Evolutionary conservation across 108 stramenopile species (phyloP), one percentile per base, ranked within the genome.

Genomic region (Mediolabrus comicus): DNA sequence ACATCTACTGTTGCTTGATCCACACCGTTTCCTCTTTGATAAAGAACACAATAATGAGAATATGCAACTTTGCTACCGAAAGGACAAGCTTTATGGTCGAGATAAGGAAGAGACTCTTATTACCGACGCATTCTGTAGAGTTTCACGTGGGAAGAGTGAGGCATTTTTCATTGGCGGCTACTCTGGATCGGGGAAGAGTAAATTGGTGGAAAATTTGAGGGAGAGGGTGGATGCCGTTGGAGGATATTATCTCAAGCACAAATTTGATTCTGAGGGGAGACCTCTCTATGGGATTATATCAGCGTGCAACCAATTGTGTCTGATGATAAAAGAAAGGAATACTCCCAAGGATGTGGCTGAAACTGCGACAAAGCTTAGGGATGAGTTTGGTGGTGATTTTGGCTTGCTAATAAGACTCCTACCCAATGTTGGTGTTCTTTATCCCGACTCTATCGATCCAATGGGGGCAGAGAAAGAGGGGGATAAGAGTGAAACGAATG

Each of bases 81-180:
- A 64, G 33, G 43, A 36, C 51, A 76, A 76, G 34, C 30, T 76
- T 6, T 76, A 76, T 53, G 75, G 75, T 3, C 24, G 75, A 35
- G 53, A 62, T 29, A 56, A 69, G 13, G 67, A 76, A 33, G 62
- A 57, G 5, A 34, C 62, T 10, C 12, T 46, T 12, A 62, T 76
- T 34, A 69, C 67, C 4, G 58, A 77, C 31, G 65, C 76, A 49
- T 77, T 71, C 32, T 71, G 64, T 41, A 53, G 76, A 26, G 76
- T 77, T 12, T 71, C 64, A 8, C 51, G 51, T 22, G 76, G 76
- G 6, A 16, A 65, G 34, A 65, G 69, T 56, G 76, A 70, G 39
- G 69, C 76, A 22, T 59, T 70, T 9, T 63, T 77, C 30, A 59
- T 77, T n/a, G 49, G 69, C 6, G 76, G 76, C 4, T 77, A 56